These are phyloP conservation scores for Hyphopichia wangnamkhiaoensis DNA, from an alignment of 1,139 yeast genomes.

Conservation along the genomic window DNA sequence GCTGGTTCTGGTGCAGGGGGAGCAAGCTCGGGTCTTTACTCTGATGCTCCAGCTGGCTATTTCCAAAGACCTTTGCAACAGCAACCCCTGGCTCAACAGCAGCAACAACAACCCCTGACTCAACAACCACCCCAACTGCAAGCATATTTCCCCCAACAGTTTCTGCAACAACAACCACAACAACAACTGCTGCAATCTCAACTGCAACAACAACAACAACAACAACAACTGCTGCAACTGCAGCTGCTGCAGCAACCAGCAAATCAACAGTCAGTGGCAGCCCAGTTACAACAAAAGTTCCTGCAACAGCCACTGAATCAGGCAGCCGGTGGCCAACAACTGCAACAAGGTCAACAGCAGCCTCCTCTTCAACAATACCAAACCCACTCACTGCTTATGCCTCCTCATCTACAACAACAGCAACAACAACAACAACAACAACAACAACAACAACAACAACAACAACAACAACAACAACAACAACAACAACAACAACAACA, in stretches of 20 bases:
- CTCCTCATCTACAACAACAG: conserved; percentile 19
- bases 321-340: conserved; percentile 18
- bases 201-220: conserved; percentile 18
- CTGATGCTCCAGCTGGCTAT: not conserved
- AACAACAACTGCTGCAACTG: conserved; percentile 18
- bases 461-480: conserved; percentile 14
- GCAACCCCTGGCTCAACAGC: conserved; percentile 1
- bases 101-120: conserved; percentile 16
- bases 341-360: conserved; percentile 19
- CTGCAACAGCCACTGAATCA: conserved; percentile 21
- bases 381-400: conserved; percentile 20
- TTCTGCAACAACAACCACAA: conserved; percentile 16
- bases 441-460: conserved; percentile 21
- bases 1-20: conserved; percentile 1
- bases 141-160: conserved; percentile 25
- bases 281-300: conserved; percentile 18
- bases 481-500: conserved; percentile 13
- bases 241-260: conserved; percentile 22
- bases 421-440: conserved; percentile 18
- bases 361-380: conserved; percentile 21
- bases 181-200: no score
- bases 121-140: conserved; percentile 21
- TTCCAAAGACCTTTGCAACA: conserved; percentile 25
- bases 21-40: not conserved
- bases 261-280: conserved; percentile 23